phyloP scores from a whole-genome alignment of 139 green algal species.

The Coelastrella sp. region DNA sequence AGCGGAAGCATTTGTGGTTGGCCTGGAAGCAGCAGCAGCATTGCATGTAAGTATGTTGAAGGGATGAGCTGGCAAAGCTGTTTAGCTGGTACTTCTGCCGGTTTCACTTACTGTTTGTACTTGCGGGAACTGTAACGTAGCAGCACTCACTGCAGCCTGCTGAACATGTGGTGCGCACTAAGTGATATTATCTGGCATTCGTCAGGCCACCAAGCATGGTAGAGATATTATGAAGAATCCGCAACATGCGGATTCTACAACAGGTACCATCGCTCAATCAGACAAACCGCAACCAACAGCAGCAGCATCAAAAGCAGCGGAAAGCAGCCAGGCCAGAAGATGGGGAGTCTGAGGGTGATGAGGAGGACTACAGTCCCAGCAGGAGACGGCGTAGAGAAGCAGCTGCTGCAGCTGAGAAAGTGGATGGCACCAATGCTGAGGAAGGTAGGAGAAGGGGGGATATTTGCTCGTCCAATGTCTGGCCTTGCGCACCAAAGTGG shows the following conservation, averaged over 20 bases:
- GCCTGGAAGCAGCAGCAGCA: slow-evolving; percentile 45
- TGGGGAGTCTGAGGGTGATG: slow-evolving; percentile 13
- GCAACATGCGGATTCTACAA: background rate
- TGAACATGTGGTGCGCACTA: no score
- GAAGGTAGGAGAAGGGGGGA: background rate
- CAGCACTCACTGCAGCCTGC: no score
- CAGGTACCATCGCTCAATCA: background rate
- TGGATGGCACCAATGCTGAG: slow-evolving; percentile 2
- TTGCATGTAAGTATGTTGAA: slow-evolving; percentile 47
- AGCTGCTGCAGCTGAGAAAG: background rate
- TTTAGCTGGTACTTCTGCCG: background rate
- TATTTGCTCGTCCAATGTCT: no score
- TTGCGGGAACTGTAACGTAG: background rate
- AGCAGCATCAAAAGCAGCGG: background rate
- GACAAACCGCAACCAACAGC: background rate
- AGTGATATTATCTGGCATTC: no score
- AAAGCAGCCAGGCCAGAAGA: slow-evolving; percentile 23
- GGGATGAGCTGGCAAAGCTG: background rate
- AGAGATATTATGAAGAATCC: no score
- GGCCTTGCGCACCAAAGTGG: no score
- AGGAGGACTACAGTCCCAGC: background rate
- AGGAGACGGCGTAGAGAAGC: background rate
- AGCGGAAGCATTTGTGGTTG: slow-evolving; percentile 52
- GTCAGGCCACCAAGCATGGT: no score
- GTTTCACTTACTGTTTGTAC: background rate